Percentiles rank a stretch among this genome's conserved stretches.
Conservation (phyloP, 2,329 filamentous ascomycete species). For the Penicillium sp. region DNA sequence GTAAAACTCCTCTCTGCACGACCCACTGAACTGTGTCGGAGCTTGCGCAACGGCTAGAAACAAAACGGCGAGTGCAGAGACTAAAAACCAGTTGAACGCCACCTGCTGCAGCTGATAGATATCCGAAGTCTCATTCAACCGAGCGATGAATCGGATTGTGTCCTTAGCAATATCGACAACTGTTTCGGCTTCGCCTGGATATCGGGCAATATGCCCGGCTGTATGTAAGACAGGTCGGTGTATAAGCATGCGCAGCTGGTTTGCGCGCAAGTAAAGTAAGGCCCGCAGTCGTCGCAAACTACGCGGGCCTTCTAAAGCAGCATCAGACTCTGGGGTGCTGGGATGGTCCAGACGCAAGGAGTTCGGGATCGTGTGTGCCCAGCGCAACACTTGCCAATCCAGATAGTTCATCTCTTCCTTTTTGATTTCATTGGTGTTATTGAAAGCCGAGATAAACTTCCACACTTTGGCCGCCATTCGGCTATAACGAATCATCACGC, state of each 20-base stretch:
- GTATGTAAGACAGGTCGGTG: constrained; percentile 84
- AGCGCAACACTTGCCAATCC: constrained; percentile 80
- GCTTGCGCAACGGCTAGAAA: constrained; percentile 68
- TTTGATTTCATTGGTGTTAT: constrained; percentile 66
- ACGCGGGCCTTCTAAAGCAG: constrained; percentile 55
- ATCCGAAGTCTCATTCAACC: constrained; percentile 63
- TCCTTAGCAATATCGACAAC: constrained; percentile 68
- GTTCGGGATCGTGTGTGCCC: constrained; percentile 74
- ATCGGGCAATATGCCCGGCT: constrained; percentile 73
- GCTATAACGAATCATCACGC: constrained; percentile 85
- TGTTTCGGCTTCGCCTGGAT: constrained; percentile 71
- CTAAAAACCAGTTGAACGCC: constrained; percentile 68
- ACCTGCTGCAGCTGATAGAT: constrained; percentile 67
- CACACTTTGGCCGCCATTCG: constrained; percentile 83
- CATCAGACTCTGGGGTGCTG: constrained; percentile 45
- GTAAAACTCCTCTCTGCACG: constrained; percentile 67
- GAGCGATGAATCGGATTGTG: constrained; percentile 63
- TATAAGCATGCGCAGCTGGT: constrained; percentile 86
- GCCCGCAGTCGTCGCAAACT: constrained; percentile 75
- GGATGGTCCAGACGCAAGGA: constrained; percentile 64
- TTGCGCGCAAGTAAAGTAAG: constrained; percentile 82
- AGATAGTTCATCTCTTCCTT: constrained; percentile 77
- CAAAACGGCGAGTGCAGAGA: constrained; percentile 64
- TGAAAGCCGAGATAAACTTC: constrained; percentile 75
- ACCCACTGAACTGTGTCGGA: constrained; percentile 60